These are phyloP conservation scores for Hericium coralloides DNA, from an alignment of 768 basidiomycete species.

Conservation along the genomic window DNA sequence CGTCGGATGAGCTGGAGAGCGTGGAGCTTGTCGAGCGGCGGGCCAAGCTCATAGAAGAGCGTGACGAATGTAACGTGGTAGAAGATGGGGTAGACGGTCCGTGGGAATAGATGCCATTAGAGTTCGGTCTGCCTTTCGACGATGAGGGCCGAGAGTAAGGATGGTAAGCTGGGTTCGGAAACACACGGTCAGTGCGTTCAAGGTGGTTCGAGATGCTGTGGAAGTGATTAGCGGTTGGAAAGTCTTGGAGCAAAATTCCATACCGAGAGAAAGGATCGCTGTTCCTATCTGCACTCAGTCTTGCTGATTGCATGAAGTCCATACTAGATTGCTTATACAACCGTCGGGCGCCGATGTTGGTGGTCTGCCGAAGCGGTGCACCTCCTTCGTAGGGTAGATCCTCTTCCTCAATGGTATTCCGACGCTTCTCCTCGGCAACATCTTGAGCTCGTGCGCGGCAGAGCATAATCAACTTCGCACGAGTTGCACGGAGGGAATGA, in stretches of 20 bases:
- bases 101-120: conserved; percentile 25
- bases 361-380: conserved; percentile 32
- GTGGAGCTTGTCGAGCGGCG: conserved; percentile 6
- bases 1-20: conserved; percentile 4
- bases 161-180: conserved; percentile 54
- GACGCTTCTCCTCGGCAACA: conserved; percentile 22
- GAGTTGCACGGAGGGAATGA: conserved; percentile 73
- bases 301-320: conserved; percentile 64
- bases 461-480: conserved; percentile 73
- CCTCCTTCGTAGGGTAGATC: conserved; percentile 31
- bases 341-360: conserved; percentile 34
- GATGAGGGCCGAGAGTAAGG: conserved; percentile 42
- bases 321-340: conserved; percentile 79
- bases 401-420: conserved; percentile 37
- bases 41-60: neutral
- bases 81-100: conserved; percentile 19
- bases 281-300: conserved; percentile 33
- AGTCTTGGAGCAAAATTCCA: conserved; percentile 19
- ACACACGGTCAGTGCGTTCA: conserved; percentile 31
- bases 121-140: conserved; percentile 20
- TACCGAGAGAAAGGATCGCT: conserved; percentile 57
- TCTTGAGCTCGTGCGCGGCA: conserved; percentile 60
- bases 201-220: conserved; percentile 14
- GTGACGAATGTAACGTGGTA: conserved; percentile 11
- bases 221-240: conserved; percentile 1